Evolutionary conservation across 106 monocot genomes (phyloP), one percentile per base, ranked within the genome.

Genomic region (Allium cepa): DNA sequence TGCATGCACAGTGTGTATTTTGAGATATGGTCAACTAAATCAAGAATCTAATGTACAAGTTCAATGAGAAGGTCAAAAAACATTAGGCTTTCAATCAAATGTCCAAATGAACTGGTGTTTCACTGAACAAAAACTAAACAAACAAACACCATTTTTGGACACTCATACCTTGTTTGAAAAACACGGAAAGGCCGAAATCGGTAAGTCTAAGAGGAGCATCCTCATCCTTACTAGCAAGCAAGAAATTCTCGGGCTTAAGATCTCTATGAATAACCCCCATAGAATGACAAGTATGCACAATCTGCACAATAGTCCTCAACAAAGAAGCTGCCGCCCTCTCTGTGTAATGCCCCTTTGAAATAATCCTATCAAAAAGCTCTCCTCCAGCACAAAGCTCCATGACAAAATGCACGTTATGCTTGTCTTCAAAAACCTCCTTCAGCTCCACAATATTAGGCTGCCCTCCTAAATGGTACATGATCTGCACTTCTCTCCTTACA

Each of bases 161-260:
- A 12, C 50, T 28, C 49, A 26, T 69, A 81, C 85, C 85, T 85
- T 81, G 74, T 78, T 85, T 85, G 85, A 81, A 85, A 75, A 85
- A 85, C n/a, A 81, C 85, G 1, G 85, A 85, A 28, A 85, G 85
- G 10, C 85, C 85, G 55, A 85, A 85, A 70, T 85, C 85, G 7
- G 85, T 85, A 3, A 78, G 75, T 56, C 81, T 78, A 60, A 85
- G 64, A 7, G 85, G 85, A 1, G 85, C 81, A 66, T 85, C 65
- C 68, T 81, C 81, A 8, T 73, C 78, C 51, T 81, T 85, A 53
- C 64, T 81, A 26, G 81, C 69, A 62, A 85, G 46, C 17, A 85
- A 72, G 18, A 85, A 85, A 53, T 85, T 85, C 85, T 85, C 85
- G 9, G 85, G 85, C 68, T 85, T 85, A 64, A 85, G 81, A 66